Conservation (phyloP, 2,329 filamentous ascomycete species). For the Dothistroma septosporum region DNA sequence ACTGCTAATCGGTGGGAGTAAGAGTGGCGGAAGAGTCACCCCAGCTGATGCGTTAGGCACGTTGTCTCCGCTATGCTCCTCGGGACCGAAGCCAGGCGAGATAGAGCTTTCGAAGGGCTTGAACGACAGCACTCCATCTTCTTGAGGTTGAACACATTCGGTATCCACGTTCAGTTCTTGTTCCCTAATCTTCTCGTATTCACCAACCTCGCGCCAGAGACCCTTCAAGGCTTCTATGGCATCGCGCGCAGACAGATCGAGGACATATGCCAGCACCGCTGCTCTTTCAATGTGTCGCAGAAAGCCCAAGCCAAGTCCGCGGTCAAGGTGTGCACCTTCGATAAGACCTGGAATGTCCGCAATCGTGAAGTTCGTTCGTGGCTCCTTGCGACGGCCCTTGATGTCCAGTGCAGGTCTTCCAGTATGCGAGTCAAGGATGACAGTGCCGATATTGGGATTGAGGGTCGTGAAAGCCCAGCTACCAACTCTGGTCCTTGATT, state of each 20-base stretch:
- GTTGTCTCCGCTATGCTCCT: slow-evolving; percentile 22
- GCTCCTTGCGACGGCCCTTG: slow-evolving; percentile 46
- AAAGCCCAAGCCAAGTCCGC: slow-evolving; percentile 85
- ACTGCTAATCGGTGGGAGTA: slow-evolving; percentile 69
- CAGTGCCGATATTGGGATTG: slow-evolving; percentile 90
- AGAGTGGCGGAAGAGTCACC: slow-evolving; percentile 43
- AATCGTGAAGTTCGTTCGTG: slow-evolving; percentile 79
- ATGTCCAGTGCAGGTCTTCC: slow-evolving; percentile 61
- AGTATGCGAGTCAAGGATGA: slow-evolving; percentile 82
- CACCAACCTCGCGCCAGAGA: slow-evolving; percentile 84
- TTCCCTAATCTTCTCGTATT: slow-evolving; percentile 79
- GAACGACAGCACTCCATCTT: slow-evolving; percentile 40
- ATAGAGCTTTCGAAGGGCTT: slow-evolving; percentile 44
- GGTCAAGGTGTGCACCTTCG: slow-evolving; percentile 86
- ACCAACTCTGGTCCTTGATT: slow-evolving; percentile 82
- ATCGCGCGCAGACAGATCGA: slow-evolving; percentile 77
- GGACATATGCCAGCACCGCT: slow-evolving; percentile 85
- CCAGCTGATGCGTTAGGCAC: slow-evolving; percentile 25
- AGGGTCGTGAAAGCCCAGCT: slow-evolving; percentile 97
- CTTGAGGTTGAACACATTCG: slow-evolving; percentile 49
- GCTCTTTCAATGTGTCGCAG: slow-evolving; percentile 92
- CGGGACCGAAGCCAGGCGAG: slow-evolving; percentile 26
- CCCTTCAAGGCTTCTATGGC: slow-evolving; percentile 73
- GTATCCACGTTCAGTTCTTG: slow-evolving; percentile 63
- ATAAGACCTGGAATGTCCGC: slow-evolving; percentile 95